Conservation (phyloP, 352 stramenopile species). For the Phytophthora sp. region DNA sequence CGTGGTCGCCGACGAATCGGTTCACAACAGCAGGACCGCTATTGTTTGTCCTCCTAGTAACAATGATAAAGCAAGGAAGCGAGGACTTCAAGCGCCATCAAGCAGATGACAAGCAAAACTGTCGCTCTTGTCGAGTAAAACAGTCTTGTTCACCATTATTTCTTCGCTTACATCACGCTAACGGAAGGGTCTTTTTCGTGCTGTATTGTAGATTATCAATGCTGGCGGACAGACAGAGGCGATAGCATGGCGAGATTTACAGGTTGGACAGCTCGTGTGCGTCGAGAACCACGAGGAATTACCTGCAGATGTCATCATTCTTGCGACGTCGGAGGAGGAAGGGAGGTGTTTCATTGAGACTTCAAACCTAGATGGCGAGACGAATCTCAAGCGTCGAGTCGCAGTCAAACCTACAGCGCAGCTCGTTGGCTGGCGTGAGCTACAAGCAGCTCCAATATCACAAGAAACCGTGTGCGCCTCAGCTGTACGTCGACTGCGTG, state of each 20-base stretch:
- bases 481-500: conserved; percentile 40
- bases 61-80: conserved; percentile 75
- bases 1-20: conserved; percentile 70
- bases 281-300: conserved; percentile 86
- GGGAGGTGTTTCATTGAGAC: conserved; percentile 88
- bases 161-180: too few relatives aligned
- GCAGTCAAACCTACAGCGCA: conserved; percentile 53
- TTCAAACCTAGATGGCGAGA: conserved; percentile 88
- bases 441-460: conserved; percentile 36
- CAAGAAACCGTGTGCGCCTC: conserved; percentile 40
- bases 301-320: conserved; percentile 89
- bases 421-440: conserved; percentile 39
- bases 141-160: too few relatives aligned
- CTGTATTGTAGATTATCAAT: conserved; percentile 60
- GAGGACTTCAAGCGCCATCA: conserved; percentile 78
- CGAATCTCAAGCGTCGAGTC: conserved; percentile 84
- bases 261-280: conserved; percentile 79
- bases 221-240: conserved; percentile 44
- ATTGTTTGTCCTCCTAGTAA: conserved; percentile 75
- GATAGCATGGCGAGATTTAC: conserved; percentile 73
- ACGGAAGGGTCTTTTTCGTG: neutral
- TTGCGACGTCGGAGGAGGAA: conserved; percentile 76
- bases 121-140: conserved; percentile 53
- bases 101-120: conserved; percentile 71
- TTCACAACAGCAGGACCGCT: conserved; percentile 78